A percentile compares a stretch with the other conserved stretches of the same genome.
Conservation (phyloP, 371 early-diverging fungal species). For the Apophysomyces elegans region DNA sequence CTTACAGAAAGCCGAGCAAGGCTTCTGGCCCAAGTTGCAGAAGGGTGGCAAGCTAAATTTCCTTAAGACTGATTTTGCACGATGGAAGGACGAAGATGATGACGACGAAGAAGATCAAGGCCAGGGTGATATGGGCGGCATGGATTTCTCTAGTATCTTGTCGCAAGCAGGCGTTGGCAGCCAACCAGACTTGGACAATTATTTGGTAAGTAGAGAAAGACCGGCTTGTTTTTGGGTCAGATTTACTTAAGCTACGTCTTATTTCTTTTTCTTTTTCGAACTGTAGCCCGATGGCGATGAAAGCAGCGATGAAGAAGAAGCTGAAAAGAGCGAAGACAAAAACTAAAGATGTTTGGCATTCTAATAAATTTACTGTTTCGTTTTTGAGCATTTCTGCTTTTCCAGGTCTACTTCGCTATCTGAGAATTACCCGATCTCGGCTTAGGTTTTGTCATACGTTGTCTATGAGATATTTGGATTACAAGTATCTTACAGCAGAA, state of each 20-base stretch:
- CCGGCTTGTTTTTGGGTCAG: neutral
- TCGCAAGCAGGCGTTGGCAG: conserved; percentile 4
- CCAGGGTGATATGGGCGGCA: conserved; percentile 53
- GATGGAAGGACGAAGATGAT: conserved; percentile 94
- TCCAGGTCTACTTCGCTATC: neutral
- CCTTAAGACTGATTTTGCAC: conserved; percentile 90
- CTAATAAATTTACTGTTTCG: neutral
- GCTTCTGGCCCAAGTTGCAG: conserved; percentile 88
- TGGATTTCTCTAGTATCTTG: conserved; percentile 16
- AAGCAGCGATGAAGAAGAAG: conserved; percentile 8
- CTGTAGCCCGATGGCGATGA: conserved; percentile 5
- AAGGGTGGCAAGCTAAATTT: conserved; percentile 77
- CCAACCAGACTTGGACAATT: neutral
- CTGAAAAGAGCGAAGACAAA: conserved; percentile 4
- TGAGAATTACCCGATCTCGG: no score
- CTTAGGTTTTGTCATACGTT: no score
- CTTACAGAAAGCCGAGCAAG: conserved; percentile 66
- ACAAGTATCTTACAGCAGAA: no score
- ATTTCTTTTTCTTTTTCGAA: no score
- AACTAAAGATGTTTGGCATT: neutral
- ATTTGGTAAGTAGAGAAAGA: neutral
- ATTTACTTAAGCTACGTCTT: neutral
- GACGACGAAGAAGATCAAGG: conserved; percentile 74
- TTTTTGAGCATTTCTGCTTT: neutral
- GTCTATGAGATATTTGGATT: no score